phyloP scores from a whole-genome alignment of 495 filamentous ascomycete species.

The Penicillium malachiteum region DNA sequence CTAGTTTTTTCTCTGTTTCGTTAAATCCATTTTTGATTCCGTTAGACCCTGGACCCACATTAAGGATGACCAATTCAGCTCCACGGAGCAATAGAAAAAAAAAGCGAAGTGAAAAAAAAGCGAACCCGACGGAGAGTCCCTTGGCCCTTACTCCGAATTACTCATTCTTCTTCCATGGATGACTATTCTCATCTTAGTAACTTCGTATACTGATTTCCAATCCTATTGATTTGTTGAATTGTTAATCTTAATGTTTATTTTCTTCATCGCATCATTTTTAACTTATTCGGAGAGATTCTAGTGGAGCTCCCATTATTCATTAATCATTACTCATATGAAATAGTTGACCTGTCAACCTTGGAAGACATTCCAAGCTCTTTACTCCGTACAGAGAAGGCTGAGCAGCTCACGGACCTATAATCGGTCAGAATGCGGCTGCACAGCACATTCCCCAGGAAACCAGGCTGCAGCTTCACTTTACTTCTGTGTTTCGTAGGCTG shows the following conservation, averaged over 20 bases:
- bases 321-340: background rate
- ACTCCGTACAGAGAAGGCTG: background rate
- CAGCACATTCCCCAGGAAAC: slow-evolving; percentile 8
- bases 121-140: background rate
- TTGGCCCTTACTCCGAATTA: background rate
- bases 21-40: background rate
- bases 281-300: too few species aligned
- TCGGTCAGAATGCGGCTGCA: slow-evolving; percentile 1
- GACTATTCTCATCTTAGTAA: background rate
- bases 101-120: too few species aligned
- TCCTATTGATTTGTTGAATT: too few species aligned
- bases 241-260: too few species aligned
- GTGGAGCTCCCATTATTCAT: background rate
- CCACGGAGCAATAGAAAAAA: background rate
- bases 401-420: background rate
- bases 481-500: background rate
- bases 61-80: slow-evolving; percentile 4
- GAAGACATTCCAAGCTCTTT: background rate
- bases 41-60: slow-evolving; percentile 2
- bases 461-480: background rate
- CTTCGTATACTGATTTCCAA: background rate
- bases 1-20: background rate
- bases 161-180: background rate
- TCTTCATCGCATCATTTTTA: too few species aligned
- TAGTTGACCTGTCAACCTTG: background rate